Conservation (phyloP, 2,329 filamentous ascomycete species). For the Colletotrichum neosansevieriae region DNA sequence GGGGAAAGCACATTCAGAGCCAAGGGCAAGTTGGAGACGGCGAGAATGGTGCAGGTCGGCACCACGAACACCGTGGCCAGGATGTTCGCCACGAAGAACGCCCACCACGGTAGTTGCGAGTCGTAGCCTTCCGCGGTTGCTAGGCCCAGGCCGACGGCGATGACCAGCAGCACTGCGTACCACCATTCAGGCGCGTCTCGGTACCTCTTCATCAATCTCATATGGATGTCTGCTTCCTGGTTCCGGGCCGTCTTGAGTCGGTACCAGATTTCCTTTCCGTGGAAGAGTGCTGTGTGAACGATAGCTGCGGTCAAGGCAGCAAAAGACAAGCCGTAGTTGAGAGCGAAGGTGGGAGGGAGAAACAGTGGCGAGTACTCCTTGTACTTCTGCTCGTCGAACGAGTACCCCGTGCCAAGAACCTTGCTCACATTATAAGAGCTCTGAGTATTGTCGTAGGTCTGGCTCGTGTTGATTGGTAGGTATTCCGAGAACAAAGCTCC, state of each 20-base stretch:
- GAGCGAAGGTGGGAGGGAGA: slow-evolving; percentile 66
- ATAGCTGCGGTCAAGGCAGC: slow-evolving; percentile 66
- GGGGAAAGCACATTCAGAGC: slow-evolving; percentile 61
- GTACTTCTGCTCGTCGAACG: slow-evolving; percentile 72
- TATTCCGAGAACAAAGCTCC: slow-evolving; percentile 63
- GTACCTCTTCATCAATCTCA: slow-evolving; percentile 68
- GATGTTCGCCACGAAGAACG: slow-evolving; percentile 52
- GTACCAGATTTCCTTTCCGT: slow-evolving; percentile 61
- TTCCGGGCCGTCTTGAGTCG: slow-evolving; percentile 48
- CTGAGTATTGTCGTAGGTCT: slow-evolving; percentile 69
- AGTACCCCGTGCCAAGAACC: slow-evolving; percentile 64
- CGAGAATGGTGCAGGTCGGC: slow-evolving; percentile 60
- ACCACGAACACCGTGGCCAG: slow-evolving; percentile 26
- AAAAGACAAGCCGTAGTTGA: slow-evolving; percentile 51
- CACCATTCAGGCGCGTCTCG: slow-evolving; percentile 70
- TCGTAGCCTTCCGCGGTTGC: slow-evolving; percentile 66
- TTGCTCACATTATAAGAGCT: slow-evolving; percentile 62
- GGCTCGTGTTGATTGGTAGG: slow-evolving; percentile 66
- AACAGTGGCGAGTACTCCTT: slow-evolving; percentile 48
- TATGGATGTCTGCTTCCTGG: slow-evolving; percentile 69
- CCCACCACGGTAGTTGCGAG: slow-evolving; percentile 60
- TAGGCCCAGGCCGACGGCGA: slow-evolving; percentile 62
- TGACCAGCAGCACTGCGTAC: slow-evolving; percentile 64
- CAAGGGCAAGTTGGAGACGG: slow-evolving; percentile 41
- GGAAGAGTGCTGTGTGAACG: slow-evolving; percentile 63